Evolutionary conservation across 2,329 filamentous ascomycete species (phyloP), one percentile per base, ranked within the genome.

Genomic region (Xylaria sp.): DNA sequence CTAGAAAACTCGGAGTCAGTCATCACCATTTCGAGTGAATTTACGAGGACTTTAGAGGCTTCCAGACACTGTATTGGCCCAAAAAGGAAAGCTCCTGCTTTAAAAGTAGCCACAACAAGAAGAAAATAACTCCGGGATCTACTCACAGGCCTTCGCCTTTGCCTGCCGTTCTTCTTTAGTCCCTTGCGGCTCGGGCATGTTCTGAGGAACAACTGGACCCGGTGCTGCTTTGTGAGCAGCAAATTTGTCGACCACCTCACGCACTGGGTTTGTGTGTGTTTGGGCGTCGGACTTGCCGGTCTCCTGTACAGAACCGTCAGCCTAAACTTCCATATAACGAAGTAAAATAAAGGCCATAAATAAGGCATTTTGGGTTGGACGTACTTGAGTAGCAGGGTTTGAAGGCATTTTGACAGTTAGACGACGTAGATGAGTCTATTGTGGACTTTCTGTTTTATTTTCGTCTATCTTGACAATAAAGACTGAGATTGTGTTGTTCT

Each of bases 111-210:
- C n/a, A n/a, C n/a, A n/a, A n/a, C n/a, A n/a, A n/a, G n/a, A n/a
- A n/a, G n/a, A n/a, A n/a, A n/a, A n/a, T n/a, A n/a, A n/a, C n/a
- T n/a, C n/a, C n/a, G n/a, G n/a, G n/a, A n/a, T n/a, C n/a, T n/a
- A n/a, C n/a, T n/a, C n/a, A n/a, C n/a, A n/a, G n/a, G 87, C 88
- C 77, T 89, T 82, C 69, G 88, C 89, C 78, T 88, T 89, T 12
- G 86, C 88, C 75, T 85, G 82, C 62, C 90, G 86, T 75, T 93
- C 91, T 78, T 92, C 90, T 80, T 90, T 91, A 67, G 86, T 88
- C 17, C 88, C 89, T 81, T 90, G 87, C 77, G 86, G 78, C 59
- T 85, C 79, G 17, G 84, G 84, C 81, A 89, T 84, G 68, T 85
- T 82, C 70, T 87, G 79, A 19, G 86, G 82, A 30, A 89, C 74